phyloP scores from a whole-genome alignment of 352 stramenopile species.

The Phytophthora litchii region DNA sequence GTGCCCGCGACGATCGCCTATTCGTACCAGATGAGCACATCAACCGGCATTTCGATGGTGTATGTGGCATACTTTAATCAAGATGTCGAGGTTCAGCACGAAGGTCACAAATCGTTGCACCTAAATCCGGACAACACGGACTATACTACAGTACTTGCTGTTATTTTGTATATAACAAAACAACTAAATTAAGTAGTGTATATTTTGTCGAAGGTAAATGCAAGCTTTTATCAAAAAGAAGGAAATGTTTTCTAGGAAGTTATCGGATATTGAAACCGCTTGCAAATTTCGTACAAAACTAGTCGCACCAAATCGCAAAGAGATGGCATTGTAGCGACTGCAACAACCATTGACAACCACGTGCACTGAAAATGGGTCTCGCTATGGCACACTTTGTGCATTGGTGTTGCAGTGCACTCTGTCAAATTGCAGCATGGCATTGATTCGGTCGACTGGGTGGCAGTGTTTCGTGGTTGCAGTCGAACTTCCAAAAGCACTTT shows the following conservation, averaged over 20 bases:
- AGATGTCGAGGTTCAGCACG: slow-evolving; percentile 30
- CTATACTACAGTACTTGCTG: too few species aligned
- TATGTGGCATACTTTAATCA: slow-evolving; percentile 20
- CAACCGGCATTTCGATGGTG: slow-evolving; percentile 17
- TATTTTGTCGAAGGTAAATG: too few species aligned
- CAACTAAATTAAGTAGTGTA: too few species aligned
- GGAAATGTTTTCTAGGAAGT: too few species aligned
- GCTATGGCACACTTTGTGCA: background rate
- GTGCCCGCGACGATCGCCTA: slow-evolving; percentile 15
- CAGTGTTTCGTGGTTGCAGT: too few species aligned
- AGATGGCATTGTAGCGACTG: too few species aligned
- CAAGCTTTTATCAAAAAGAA: too few species aligned
- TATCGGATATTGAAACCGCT: background rate
- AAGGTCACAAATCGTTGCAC: background rate
- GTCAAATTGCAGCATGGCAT: background rate
- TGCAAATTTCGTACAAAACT: slow-evolving; percentile 8
- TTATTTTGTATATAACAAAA: too few species aligned
- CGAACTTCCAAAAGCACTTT: slow-evolving; percentile 15
- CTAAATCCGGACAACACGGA: background rate
- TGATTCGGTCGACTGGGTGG: slow-evolving; percentile 2
- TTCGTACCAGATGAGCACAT: slow-evolving; percentile 23
- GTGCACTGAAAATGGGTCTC: background rate
- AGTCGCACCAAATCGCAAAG: slow-evolving; percentile 19
- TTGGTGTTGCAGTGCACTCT: background rate
- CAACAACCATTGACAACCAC: background rate